Percentiles rank a stretch among this genome's conserved stretches.
These are phyloP conservation scores for Citeromyces matritensis DNA, from an alignment of 805 yeast species.

Conservation along the genomic window DNA sequence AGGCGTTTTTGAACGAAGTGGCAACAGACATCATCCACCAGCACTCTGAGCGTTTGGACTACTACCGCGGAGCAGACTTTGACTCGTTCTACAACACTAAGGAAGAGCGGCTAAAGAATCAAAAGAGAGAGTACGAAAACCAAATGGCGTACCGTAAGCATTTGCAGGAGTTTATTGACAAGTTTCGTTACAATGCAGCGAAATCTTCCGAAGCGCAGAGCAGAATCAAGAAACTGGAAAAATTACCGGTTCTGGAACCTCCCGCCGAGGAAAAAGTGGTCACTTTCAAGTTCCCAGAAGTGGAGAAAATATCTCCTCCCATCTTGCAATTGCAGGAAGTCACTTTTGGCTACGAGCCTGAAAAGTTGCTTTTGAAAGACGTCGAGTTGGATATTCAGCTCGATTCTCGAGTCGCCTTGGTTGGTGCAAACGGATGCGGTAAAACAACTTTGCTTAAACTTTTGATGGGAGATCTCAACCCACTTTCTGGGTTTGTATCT, in stretches of 20 bases:
- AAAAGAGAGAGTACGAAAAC: conserved; percentile 88
- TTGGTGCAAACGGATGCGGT: conserved; percentile 99
- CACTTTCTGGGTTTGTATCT: conserved; percentile 65
- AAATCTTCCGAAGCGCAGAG: conserved; percentile 97
- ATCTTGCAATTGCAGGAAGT: conserved; percentile 80
- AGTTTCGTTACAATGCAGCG: conserved; percentile 94
- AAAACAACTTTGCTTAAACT: conserved; percentile 87
- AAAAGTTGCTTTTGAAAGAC: conserved; percentile 46
- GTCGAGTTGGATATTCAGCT: conserved; percentile 86
- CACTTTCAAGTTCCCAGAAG: conserved; percentile 88
- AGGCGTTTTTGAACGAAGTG: conserved; percentile 92
- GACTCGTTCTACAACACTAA: conserved; percentile 86
- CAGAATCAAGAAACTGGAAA: conserved; percentile 91
- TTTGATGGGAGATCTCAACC: conserved; percentile 62
- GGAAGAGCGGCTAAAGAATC: conserved; percentile 90
- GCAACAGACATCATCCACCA: conserved; percentile 98
- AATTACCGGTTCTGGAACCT: conserved; percentile 80
- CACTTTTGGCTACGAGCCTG: conserved; percentile 66
- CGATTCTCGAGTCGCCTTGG: conserved; percentile 91
- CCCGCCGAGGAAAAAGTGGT: conserved; percentile 86
- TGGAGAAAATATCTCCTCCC: conserved; percentile 87
- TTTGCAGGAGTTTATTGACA: conserved; percentile 88
- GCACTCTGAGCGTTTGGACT: conserved; percentile 93
- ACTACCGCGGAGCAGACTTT: conserved; percentile 87
- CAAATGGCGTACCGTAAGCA: conserved; percentile 95